Evolutionary conservation across 2,329 filamentous ascomycete species (phyloP).

Genomic region (Coleophoma crateriformis): DNA sequence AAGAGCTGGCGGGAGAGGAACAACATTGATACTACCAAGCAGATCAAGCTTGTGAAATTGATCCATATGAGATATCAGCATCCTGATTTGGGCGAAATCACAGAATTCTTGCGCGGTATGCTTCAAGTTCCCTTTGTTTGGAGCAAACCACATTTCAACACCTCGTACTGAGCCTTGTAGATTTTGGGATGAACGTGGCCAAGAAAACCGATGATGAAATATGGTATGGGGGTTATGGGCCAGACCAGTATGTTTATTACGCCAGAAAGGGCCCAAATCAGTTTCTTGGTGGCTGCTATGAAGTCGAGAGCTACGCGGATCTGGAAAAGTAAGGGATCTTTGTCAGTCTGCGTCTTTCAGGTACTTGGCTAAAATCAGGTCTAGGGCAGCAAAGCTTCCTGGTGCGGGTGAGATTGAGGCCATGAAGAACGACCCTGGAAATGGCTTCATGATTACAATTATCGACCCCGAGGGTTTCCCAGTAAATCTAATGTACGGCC

Average conservation of each 20-base stretch:
- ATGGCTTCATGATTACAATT: slow-evolving; percentile 43
- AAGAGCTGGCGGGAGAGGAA: slow-evolving; percentile 11
- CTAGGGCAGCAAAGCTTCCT: slow-evolving; percentile 37
- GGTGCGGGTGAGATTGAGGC: slow-evolving; percentile 40
- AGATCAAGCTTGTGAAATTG: slow-evolving; percentile 40
- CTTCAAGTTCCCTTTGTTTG: too few species aligned
- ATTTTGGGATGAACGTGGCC: slow-evolving; percentile 26
- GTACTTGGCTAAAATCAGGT: neutral
- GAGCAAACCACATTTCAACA: slow-evolving; percentile 7
- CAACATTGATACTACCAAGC: slow-evolving; percentile 34
- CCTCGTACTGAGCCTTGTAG: slow-evolving; percentile 17
- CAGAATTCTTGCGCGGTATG: slow-evolving; percentile 30
- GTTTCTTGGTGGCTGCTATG: slow-evolving; percentile 52
- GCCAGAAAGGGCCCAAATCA: slow-evolving; percentile 38
- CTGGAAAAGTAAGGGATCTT: slow-evolving; percentile 32
- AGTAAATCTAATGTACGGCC: slow-evolving; percentile 49
- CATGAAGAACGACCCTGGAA: slow-evolving; percentile 40
- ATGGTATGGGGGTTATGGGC: slow-evolving; percentile 54
- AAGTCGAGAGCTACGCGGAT: slow-evolving; percentile 48
- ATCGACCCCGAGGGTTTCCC: slow-evolving; percentile 46
- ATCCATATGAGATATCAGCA: slow-evolving; percentile 50
- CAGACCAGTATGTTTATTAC: slow-evolving; percentile 52
- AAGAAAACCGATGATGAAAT: slow-evolving; percentile 30
- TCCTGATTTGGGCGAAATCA: slow-evolving; percentile 41
- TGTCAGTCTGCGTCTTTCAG: neutral